Evolutionary conservation across 2,329 filamentous ascomycete species (phyloP), one percentile per base, ranked within the genome.

Genomic region (Fusarium praegraminearum): DNA sequence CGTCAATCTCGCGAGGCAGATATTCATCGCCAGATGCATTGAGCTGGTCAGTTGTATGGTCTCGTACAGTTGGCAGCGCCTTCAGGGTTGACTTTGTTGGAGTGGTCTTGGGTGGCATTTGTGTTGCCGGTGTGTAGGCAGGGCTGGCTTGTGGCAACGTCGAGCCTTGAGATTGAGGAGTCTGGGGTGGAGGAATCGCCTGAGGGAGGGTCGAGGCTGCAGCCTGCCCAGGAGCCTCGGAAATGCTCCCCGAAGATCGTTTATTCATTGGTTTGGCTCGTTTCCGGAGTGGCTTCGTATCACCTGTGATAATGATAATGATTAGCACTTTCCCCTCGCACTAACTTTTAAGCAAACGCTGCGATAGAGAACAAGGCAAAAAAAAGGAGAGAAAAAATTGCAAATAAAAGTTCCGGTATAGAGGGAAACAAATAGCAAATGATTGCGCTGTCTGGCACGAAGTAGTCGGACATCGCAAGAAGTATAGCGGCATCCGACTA

Each of bases 1-100:
- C 93, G 77, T 99, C 96, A 67, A 91, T 92, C 80, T 99, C 96
- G 75, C 96, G 91, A 28, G 95, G 94, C 36, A 98, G 86, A 79
- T 98, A 99, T 81, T 99, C 96, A 78, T 98, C 96, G 67, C 93
- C 92, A 75, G 93, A 92, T 30, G 91, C 86, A 54, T 93, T 93
- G 32, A 99, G 88, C 79, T 98, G 95, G 78, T 98, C 95, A 18
- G 95, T 98, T 4, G 96, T 99, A 79, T 99, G 96, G 77, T 99
- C 96, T 80, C 96, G 87, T 16, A 98, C 96, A 6, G 96, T 98
- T 4, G 96, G 96, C 44, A 99, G 85, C 1, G 96, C 96, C 82
- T 99, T 99, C 73, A 98, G 86, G 11, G 95, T 93, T 12, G 89
- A 86, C 81, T 97, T 97, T 35, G 90, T 90, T 7, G 93, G 92